phyloP scores from a whole-genome alignment of 345 rosid genomes.

The Pistacia vera region DNA sequence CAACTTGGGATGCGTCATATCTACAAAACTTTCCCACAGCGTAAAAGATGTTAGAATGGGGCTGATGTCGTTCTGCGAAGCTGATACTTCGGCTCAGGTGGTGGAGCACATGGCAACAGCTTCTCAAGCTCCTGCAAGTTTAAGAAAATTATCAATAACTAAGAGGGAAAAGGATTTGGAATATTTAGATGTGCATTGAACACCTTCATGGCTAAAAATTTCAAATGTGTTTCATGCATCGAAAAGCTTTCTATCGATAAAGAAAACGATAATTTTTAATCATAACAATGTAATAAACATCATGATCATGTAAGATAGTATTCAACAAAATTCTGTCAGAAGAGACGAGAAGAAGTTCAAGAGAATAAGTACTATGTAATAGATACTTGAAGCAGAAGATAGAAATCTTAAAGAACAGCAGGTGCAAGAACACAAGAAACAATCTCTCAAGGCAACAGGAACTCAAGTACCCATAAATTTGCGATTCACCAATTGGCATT shows the following conservation, averaged over 20 bases:
- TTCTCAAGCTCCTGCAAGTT: conserved; percentile 64
- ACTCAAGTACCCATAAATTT: background rate
- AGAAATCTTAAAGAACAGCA: background rate
- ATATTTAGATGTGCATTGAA: background rate
- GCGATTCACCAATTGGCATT: background rate
- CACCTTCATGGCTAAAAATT: background rate
- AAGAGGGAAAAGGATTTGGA: background rate
- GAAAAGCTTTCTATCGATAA: background rate
- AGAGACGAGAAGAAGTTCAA: background rate
- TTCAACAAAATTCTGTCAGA: background rate
- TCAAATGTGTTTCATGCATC: background rate
- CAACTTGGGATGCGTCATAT: conserved; percentile 12
- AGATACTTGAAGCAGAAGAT: background rate
- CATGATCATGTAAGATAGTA: background rate
- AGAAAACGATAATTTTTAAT: background rate
- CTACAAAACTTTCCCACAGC: conserved; percentile 31
- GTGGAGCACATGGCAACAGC: conserved; percentile 54
- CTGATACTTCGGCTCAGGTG: conserved; percentile 65
- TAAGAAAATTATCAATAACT: background rate
- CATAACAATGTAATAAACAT: background rate
- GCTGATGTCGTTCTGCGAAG: conserved; percentile 73
- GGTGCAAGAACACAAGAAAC: background rate
- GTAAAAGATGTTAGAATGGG: conserved; percentile 44
- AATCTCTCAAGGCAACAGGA: background rate
- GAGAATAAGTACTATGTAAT: background rate